Base-by-base conservation (phyloP, 306 rosid species). In the Cucurbita pepo region DNA sequence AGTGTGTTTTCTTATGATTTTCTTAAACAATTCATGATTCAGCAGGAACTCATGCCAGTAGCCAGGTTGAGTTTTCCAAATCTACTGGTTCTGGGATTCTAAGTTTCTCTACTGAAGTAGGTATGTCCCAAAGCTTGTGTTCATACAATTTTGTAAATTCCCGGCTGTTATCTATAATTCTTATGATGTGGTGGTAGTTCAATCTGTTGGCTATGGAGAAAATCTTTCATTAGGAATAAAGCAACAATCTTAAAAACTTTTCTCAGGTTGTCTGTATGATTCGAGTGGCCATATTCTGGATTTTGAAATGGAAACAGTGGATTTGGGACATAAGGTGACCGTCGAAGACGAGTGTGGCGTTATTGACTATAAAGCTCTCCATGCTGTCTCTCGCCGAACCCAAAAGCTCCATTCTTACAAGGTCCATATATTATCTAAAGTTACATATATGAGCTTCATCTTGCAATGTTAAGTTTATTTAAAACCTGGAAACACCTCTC, bases 351-450 rank as follows among this genome's bases (percentile, higher is more conserved):
- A 81, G 30, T 81, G 89, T 84, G 76, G 83, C 73, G 55, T 79
- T 78, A 81, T 85, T 57, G 86, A 86, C 30, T 90, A 83, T 74
- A 81, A 77, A 9, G 78, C 78, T 72, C 86, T 89, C 43, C 75
- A 86, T 79, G 90, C 87, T 22, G 78, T 79, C 57, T 77, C 95
- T 59, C 57, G 38, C 73, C 82, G 95, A 84, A 58, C 73, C 63
- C 91, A 70, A 84, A 89, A 81, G 84, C 90, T 79, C 71, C 79
- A 89, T 78, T 91, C 99, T 10, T 94, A 87, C 82, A 89, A 72
- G 97, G 99, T 91, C 81, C 69, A 37, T 61, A 13, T 63, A 63
- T 7, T 4, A 16, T 63, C 70, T 40, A 40, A 10, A 63, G 48
- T 62, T 62, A 62, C 10, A 38, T 45, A 61, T 62, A 37, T 37